Percentiles rank a stretch among this genome's conserved stretches.
Conservation (phyloP, 1,139 yeast genomes). For the Debaryomycetaceae sp. region DNA sequence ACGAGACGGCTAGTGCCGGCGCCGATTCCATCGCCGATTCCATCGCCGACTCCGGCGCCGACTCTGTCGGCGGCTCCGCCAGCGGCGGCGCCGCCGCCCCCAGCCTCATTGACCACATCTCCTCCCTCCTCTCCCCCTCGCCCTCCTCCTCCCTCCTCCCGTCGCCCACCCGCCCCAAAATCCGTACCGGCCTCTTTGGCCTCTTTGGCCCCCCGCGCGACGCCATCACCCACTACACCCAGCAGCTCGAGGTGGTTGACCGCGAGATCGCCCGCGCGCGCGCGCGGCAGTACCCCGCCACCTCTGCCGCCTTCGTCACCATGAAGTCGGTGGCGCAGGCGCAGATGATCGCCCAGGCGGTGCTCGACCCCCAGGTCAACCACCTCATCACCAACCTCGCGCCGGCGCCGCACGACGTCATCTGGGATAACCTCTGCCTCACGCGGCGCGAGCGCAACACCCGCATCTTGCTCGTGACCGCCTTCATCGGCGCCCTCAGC, state of each 20-base stretch:
- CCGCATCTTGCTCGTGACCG: conserved; percentile 58
- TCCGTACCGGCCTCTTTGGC: conserved; percentile 49
- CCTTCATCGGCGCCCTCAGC: conserved; percentile 59
- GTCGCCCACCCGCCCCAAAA: conserved; percentile 50
- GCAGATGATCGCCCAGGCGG: conserved; percentile 87
- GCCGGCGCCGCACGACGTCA: conserved; percentile 83
- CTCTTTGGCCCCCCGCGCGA: conserved; percentile 57
- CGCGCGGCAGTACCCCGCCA: conserved; percentile 58
- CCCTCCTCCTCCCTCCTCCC: too few species aligned
- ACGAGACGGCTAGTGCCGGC: conserved; percentile 1
- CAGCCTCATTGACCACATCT: too few species aligned
- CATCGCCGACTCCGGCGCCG: too few species aligned
- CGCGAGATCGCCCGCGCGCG: conserved; percentile 54
- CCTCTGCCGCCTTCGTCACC: conserved; percentile 68
- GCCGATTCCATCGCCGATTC: too few species aligned
- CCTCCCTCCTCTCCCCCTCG: too few species aligned
- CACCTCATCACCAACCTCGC: conserved; percentile 72
- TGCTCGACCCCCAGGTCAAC: conserved; percentile 72
- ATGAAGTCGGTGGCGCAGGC: conserved; percentile 85
- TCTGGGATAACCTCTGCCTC: conserved; percentile 72
- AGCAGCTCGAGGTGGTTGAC: conserved; percentile 54
- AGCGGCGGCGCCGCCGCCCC: too few species aligned
- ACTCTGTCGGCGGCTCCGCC: too few species aligned
- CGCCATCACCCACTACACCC: conserved; percentile 58
- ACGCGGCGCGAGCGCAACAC: conserved; percentile 53